phyloP scores from a whole-genome alignment of 768 basidiomycete genomes.

The Dacryopinax primogenitus region DNA sequence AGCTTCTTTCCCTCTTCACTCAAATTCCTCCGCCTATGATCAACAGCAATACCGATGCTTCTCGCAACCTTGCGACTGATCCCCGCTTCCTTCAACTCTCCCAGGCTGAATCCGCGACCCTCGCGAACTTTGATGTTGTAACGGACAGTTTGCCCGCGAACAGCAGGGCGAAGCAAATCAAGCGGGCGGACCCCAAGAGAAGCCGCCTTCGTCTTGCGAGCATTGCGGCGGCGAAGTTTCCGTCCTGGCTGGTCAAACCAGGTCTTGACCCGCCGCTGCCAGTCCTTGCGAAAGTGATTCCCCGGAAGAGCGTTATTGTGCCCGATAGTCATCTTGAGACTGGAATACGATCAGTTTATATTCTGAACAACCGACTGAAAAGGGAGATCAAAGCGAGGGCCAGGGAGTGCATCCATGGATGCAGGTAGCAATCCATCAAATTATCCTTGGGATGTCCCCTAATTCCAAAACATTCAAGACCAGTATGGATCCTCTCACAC shows the following conservation, averaged over 20 bases:
- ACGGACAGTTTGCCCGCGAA: slow-evolving; percentile 88
- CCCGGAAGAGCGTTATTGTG: slow-evolving; percentile 53
- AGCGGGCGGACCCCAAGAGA: slow-evolving; percentile 85
- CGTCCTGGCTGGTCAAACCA: slow-evolving; percentile 99
- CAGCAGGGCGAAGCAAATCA: slow-evolving; percentile 85
- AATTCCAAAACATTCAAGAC: background rate
- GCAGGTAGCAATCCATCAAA: background rate
- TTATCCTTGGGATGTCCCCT: background rate
- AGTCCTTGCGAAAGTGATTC: slow-evolving; percentile 98
- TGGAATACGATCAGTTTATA: background rate
- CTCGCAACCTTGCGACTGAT: slow-evolving; percentile 87
- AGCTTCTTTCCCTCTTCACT: slow-evolving; percentile 93
- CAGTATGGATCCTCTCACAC: background rate
- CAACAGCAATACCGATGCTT: slow-evolving; percentile 86
- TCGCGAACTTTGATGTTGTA: slow-evolving; percentile 98
- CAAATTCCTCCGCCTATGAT: slow-evolving; percentile 91
- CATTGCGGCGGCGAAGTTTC: slow-evolving; percentile 87
- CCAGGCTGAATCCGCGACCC: slow-evolving; percentile 91
- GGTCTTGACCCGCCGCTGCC: slow-evolving; percentile 91
- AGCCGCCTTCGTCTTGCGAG: slow-evolving; percentile 83
- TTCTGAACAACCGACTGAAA: background rate
- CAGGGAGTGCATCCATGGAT: background rate
- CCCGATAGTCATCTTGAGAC: background rate
- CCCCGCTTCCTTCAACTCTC: slow-evolving; percentile 92
- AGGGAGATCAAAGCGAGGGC: background rate